Percentiles rank a stretch among this genome's conserved stretches.
These are phyloP conservation scores for Schwanniomyces sp. DNA, from an alignment of 805 yeast genomes.

Conservation along the genomic window DNA sequence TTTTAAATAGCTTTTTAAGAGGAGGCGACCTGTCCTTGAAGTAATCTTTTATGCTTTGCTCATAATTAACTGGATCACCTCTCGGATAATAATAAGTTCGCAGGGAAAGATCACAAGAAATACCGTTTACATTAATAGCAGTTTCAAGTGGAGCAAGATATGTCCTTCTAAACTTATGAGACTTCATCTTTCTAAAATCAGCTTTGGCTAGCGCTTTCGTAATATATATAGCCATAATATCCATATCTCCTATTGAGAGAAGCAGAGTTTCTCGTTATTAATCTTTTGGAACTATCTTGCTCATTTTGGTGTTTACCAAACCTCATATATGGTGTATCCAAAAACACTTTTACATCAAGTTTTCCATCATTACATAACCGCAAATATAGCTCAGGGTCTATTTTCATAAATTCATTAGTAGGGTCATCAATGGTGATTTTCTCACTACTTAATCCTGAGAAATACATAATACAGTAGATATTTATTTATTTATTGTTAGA, in stretches of 20 bases:
- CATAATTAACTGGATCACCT: background rate
- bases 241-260: background rate
- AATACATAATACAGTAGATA: conserved; percentile 2
- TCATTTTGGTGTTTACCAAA: background rate
- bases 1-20: background rate
- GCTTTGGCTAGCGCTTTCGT: background rate
- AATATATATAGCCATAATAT: background rate
- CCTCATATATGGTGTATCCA: conserved; percentile 1
- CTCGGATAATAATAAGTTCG: background rate
- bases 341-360: background rate
- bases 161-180: background rate
- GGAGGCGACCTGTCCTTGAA: background rate
- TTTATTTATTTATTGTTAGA: no score
- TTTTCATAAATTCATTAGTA: background rate
- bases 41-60: background rate
- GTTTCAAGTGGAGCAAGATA: conserved; percentile 5
- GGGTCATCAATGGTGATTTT: conserved; percentile 1
- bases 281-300: background rate
- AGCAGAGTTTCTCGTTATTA: conserved; percentile 1
- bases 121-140: background rate
- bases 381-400: background rate
- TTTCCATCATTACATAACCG: background rate
- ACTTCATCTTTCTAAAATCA: conserved; percentile 3
- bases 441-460: conserved; percentile 2
- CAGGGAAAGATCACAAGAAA: background rate